Percentiles rank a stretch among this genome's conserved stretches.
phyloP scores from a whole-genome alignment of 1,284 basidiomycete species.

The Mycena citricolor region DNA sequence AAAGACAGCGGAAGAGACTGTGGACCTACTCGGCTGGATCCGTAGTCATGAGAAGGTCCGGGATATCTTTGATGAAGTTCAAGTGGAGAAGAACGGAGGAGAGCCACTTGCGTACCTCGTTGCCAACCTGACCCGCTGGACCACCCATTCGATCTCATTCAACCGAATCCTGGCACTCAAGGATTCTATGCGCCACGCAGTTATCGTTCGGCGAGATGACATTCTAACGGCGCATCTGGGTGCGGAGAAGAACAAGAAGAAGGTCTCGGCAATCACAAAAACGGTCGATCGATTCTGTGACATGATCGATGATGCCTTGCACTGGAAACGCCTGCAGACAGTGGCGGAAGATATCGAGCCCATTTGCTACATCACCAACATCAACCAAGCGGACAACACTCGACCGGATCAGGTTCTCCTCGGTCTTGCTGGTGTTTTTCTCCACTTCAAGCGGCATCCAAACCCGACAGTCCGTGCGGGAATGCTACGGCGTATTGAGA shows the following conservation, averaged over 20 bases:
- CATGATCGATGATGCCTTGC: slow-evolving; percentile 11
- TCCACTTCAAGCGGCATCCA: slow-evolving; percentile 14
- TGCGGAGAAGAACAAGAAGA: slow-evolving; percentile 25
- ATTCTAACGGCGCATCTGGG: slow-evolving; percentile 29
- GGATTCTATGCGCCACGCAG: slow-evolving; percentile 23
- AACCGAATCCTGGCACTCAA: slow-evolving; percentile 24
- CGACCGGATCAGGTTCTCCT: slow-evolving; percentile 21
- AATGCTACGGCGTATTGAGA: slow-evolving; percentile 19
- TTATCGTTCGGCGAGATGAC: slow-evolving; percentile 21
- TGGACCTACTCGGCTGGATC: slow-evolving; percentile 27
- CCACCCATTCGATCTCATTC: slow-evolving; percentile 29
- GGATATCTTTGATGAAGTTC: slow-evolving; percentile 27
- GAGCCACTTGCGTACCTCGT: slow-evolving; percentile 27
- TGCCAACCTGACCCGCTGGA: slow-evolving; percentile 31
- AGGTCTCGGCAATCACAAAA: slow-evolving; percentile 8
- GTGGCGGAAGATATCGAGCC: slow-evolving; percentile 22
- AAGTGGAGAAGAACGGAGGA: slow-evolving; percentile 20
- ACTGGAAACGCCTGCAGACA: slow-evolving; percentile 14
- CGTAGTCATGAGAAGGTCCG: slow-evolving; percentile 26
- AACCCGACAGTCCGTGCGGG: slow-evolving; percentile 1
- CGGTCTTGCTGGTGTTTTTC: slow-evolving; percentile 17
- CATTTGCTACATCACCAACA: slow-evolving; percentile 21
- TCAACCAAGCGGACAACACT: slow-evolving; percentile 19
- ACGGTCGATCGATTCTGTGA: slow-evolving; percentile 8
- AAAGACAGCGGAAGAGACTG: slow-evolving; percentile 24